Evolutionary conservation across 257 asterid species (phyloP), one percentile per base, ranked within the genome.

Genomic region (Voacanga thouarsii): DNA sequence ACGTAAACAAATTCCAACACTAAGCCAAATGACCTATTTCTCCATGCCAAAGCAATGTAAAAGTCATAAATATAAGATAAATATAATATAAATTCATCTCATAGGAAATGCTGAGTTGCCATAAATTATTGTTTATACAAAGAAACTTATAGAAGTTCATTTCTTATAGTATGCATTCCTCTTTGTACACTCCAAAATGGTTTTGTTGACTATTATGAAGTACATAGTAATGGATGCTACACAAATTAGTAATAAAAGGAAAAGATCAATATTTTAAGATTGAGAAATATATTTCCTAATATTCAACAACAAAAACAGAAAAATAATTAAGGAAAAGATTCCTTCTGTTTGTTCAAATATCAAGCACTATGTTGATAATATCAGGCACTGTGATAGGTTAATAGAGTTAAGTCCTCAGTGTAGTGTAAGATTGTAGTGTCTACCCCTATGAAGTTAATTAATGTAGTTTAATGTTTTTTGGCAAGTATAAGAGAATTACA

Each of bases 1-100:
- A 94, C 99, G 98, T 98, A 96, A 66, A 94, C 99, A 78, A 96
- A 82, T 75, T 96, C 99, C 92, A 96, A 85, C 37, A 97, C 98
- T 1, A 96, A 86, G 72, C 98, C 99, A 83, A 91, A 96, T 68
- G 98, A 96, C 63, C 77, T 53, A 53, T 53, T 73, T 55, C 77
- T 53, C 77, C 77, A 73, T 16, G 77, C 77, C 77, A 96, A 83
- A 66, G 99, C 98, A 37, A 98, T 96, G 86, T 93, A 96, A 79
- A 94, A 94, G 74, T n/a, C n/a, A n/a, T n/a, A n/a, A n/a, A n/a
- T n/a, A n/a, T n/a, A n/a, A n/a, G n/a, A n/a, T 11, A 14, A 23
- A 21, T 51, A 71, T 14, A 69, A 37, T n/a, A 16, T 4, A 5
- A 78, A 12, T 60, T 63, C 33, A 53, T n/a, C 72, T 50, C n/a